Percentiles rank a stretch among this genome's conserved stretches.
phyloP scores from a whole-genome alignment of 257 asterid genomes.

The Datura wrightii region DNA sequence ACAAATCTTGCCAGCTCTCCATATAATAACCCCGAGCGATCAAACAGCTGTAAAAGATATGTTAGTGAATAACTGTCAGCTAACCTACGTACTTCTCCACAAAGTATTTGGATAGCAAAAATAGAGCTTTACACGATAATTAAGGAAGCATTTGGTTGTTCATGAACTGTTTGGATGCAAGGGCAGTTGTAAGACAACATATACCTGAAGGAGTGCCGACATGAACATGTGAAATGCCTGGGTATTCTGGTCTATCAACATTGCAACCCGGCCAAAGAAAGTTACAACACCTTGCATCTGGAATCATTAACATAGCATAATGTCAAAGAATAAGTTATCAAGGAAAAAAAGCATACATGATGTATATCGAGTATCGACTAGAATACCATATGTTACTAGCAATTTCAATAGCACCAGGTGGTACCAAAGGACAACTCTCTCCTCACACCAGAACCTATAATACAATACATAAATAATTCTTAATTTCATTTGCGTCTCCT shows the following conservation, averaged over 20 bases:
- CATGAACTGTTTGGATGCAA: background rate
- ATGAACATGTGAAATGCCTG: slow-evolving; percentile 97
- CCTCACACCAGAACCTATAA: background rate
- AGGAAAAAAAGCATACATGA: background rate
- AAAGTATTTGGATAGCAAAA: background rate
- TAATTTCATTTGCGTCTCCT: background rate
- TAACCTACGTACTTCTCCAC: background rate
- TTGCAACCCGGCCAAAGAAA: slow-evolving; percentile 86
- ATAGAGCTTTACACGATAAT: background rate
- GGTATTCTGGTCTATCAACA: slow-evolving; percentile 91
- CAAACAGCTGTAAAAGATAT: slow-evolving; percentile 68
- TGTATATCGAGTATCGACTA: background rate
- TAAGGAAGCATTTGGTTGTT: background rate
- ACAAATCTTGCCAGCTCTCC: slow-evolving; percentile 98
- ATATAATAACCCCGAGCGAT: slow-evolving; percentile 87
- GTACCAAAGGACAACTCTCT: background rate
- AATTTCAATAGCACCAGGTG: background rate
- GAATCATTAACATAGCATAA: slow-evolving; percentile 34
- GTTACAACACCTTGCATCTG: slow-evolving; percentile 95
- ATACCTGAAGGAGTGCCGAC: slow-evolving; percentile 78
- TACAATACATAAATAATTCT: background rate
- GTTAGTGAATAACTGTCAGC: background rate
- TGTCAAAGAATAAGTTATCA: background rate
- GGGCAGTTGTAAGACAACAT: slow-evolving; percentile 14
- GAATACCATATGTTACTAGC: background rate